Evolutionary conservation across 768 basidiomycete species (phyloP).

Genomic region (Leccinum barrowsii): DNA sequence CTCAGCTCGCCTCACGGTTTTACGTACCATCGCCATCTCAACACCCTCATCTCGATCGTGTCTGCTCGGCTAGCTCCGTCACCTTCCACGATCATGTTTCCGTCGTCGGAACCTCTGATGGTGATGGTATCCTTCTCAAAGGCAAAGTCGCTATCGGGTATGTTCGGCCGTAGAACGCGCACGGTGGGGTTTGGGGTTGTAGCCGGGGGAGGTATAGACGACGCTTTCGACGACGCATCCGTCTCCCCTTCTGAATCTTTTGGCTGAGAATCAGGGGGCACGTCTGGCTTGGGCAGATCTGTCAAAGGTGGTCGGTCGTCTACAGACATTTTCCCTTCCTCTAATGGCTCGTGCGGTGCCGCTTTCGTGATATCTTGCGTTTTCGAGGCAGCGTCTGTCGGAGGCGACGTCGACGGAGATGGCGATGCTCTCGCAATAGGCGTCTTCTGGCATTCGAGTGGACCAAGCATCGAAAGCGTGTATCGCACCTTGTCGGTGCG

Average conservation of each 20-base stretch:
- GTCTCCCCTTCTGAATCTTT: conserved; percentile 1
- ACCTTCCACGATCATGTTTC: conserved; percentile 13
- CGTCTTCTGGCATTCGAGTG: neutral
- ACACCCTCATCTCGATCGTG: conserved; percentile 23
- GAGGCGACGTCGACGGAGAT: neutral
- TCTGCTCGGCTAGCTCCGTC: neutral
- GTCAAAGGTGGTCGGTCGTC: neutral
- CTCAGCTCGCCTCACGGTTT: conserved; percentile 1
- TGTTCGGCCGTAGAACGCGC: conserved; percentile 16
- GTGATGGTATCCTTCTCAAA: conserved; percentile 21
- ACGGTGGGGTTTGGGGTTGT: neutral
- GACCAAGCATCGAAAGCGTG: conserved; percentile 16
- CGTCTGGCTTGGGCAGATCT: conserved; percentile 4
- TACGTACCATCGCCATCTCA: conserved; percentile 27
- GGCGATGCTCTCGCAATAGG: neutral
- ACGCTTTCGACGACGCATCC: neutral
- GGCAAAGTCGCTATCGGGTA: conserved; percentile 18
- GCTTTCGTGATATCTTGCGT: neutral
- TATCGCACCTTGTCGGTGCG: conserved; percentile 13
- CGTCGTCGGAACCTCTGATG: conserved; percentile 14
- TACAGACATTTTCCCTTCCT: neutral
- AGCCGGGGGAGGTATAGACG: neutral
- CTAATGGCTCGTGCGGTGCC: neutral
- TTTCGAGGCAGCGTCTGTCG: conserved; percentile 1
- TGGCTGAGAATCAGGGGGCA: neutral